Percentiles rank a stretch among this genome's conserved stretches.
Conservation (phyloP, 2,329 filamentous ascomycete genomes). For the Colletotrichum simmondsii region DNA sequence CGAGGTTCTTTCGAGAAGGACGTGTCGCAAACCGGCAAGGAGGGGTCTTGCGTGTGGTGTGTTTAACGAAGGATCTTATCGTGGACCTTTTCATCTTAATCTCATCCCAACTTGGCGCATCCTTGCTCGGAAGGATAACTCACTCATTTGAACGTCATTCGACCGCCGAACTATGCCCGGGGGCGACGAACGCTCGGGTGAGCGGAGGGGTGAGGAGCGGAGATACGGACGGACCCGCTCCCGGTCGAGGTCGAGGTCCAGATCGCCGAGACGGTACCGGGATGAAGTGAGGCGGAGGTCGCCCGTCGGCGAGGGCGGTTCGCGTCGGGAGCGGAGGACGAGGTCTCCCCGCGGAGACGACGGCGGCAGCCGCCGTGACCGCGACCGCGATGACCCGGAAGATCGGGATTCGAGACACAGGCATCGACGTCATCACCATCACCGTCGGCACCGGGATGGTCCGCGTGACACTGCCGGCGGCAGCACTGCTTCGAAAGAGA, state of each 20-base stretch:
- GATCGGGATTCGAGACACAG: conserved; percentile 4
- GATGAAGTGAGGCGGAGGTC: conserved; percentile 27
- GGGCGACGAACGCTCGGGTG: neutral
- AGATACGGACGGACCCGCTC: neutral
- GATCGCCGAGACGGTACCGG: conserved; percentile 19
- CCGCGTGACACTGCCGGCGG: neutral
- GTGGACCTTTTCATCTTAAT: neutral
- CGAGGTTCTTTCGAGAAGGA: neutral
- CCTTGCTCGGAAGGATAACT: neutral
- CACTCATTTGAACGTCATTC: neutral
- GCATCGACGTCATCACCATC: conserved; percentile 30
- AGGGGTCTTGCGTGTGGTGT: neutral
- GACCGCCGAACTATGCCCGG: neutral
- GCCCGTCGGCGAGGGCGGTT: conserved; percentile 1
- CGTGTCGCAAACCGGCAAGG: neutral
- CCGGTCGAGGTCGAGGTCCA: conserved; percentile 12
- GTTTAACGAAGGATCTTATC: neutral
- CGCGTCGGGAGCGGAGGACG: conserved; percentile 2
- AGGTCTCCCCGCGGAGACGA: neutral
- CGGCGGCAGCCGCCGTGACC: neutral
- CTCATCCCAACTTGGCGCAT: neutral
- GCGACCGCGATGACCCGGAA: neutral
- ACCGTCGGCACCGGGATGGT: conserved; percentile 25
- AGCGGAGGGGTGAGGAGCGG: neutral
- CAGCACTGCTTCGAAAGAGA: neutral